A percentile compares a stretch with the other conserved stretches of the same genome.
These are phyloP conservation scores for Brassica incana DNA, from an alignment of 345 rosid genomes.

Conservation along the genomic window DNA sequence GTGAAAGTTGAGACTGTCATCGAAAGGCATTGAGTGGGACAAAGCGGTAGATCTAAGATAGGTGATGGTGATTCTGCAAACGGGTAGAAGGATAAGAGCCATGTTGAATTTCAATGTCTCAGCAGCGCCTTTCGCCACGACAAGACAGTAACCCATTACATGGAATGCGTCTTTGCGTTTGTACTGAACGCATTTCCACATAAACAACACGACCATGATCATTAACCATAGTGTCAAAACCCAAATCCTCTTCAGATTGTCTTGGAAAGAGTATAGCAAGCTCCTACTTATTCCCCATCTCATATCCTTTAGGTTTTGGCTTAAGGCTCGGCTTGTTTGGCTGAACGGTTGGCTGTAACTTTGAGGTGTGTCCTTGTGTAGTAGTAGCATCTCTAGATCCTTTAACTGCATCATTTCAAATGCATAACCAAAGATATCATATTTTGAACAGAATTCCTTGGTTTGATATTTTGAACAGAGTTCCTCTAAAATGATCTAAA, in stretches of 20 bases:
- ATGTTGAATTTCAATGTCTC: conserved; percentile 91
- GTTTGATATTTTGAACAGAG: background rate
- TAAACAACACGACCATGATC: conserved; percentile 70
- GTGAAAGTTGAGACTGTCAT: conserved; percentile 91
- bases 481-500: background rate
- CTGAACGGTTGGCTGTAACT: conserved; percentile 88
- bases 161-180: conserved; percentile 59
- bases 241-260: conserved; percentile 89
- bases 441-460: conserved; percentile 14
- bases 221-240: conserved; percentile 68
- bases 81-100: conserved; percentile 92
- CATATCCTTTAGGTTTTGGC: conserved; percentile 78
- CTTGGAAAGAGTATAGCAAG: conserved; percentile 61
- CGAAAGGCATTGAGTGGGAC: conserved; percentile 72
- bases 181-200: conserved; percentile 82
- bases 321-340: conserved; percentile 90
- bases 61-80: conserved; percentile 83
- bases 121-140: conserved; percentile 87
- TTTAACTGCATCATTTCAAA: conserved; percentile 59
- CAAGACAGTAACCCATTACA: conserved; percentile 90
- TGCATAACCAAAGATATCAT: background rate
- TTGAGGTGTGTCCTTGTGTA: conserved; percentile 79
- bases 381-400: conserved; percentile 87
- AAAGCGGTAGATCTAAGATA: conserved; percentile 83
- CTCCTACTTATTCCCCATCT: conserved; percentile 52